Evolutionary conservation across 768 basidiomycete species (phyloP).

Genomic region (Psilocybe cubensis): DNA sequence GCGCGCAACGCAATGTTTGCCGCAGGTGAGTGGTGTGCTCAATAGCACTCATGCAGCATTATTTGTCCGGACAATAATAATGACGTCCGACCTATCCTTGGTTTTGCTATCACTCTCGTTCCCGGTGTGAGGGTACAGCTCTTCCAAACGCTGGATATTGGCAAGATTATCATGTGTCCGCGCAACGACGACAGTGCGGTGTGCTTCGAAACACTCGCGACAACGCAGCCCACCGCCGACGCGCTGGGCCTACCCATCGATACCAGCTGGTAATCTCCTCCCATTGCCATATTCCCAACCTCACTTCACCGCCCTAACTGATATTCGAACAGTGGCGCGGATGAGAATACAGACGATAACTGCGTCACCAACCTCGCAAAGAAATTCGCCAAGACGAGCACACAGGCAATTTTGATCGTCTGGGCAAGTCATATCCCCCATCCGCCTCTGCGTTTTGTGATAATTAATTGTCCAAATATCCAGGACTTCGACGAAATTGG

Average conservation of each 20-base stretch:
- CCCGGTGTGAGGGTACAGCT: slow-evolving; percentile 8
- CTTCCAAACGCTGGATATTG: slow-evolving; percentile 25
- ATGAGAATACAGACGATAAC: slow-evolving; percentile 28
- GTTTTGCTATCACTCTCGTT: background rate
- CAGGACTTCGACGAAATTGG: slow-evolving; percentile 22
- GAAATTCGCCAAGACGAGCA: slow-evolving; percentile 27
- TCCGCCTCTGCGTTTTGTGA: background rate
- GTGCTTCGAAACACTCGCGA: slow-evolving; percentile 24
- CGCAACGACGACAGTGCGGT: slow-evolving; percentile 24
- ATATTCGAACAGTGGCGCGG: slow-evolving; percentile 22
- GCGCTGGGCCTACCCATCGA: slow-evolving; percentile 24
- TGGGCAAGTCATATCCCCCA: slow-evolving; percentile 17
- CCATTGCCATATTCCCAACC: background rate
- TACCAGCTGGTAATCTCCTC: slow-evolving; percentile 28
- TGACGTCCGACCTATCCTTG: no score
- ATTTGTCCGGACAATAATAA: no score
- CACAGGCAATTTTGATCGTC: slow-evolving; percentile 24
- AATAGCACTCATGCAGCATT: no score
- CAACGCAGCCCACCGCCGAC: slow-evolving; percentile 26
- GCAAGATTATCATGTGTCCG: slow-evolving; percentile 29
- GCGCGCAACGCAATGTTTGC: slow-evolving; percentile 25
- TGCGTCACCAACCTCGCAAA: slow-evolving; percentile 24
- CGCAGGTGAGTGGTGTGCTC: slow-evolving; percentile 16
- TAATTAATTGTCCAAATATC: background rate
- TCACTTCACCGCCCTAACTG: background rate